Base-by-base conservation (phyloP, 2,329 filamentous ascomycete species). In the Zymoseptoria ardabiliae region DNA sequence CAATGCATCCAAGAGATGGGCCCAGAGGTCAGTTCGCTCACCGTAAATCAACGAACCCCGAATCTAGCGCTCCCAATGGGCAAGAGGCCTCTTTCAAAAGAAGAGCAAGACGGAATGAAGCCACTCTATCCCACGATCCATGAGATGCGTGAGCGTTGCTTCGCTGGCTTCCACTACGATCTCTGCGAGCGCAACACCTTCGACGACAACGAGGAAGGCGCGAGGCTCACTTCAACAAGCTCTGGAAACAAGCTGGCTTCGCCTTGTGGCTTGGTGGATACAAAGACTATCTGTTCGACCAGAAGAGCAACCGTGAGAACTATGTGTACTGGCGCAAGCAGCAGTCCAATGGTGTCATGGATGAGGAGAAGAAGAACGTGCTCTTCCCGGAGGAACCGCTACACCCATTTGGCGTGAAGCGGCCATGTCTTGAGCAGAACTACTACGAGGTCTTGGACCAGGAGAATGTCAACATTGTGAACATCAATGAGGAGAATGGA, bases 11-110 rank as follows among this genome's bases (percentile, higher is more conserved):
- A 69, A 55, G 84, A 83, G 56, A 82, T 81, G 71, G 82, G 79
- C 1, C 75, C 5, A 72, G 69, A 41, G 58, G 65, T 66, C 3
- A 65, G 60, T 21, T 60, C 80, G 1, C 63, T 89, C 1, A 78
- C 74, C 2, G 82, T 89, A 41, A 87, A 88, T 70, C 85, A 88
- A 66, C 79, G 86, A 3, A 88, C 85, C 0, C 86, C 86, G 0
- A 89, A 88, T 60, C 74, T 86, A 6, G 83, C 83, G 0, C 66
- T 88, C 0, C 85, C 85, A 0, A 86, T 89, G 83, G 76, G 79
- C 2, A 78, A 80, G 59, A 72, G 75, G 2, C 49, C 73, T 0
- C 73, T 86, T 25, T 79, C 77, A 0, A 72, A 69, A 10, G 75
- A 79, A 58, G 80, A 84, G 61, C 81, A 87, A 65, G 73, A 82